phyloP scores from a whole-genome alignment of 495 filamentous ascomycete genomes.

The Hypoxylon lenormandii region DNA sequence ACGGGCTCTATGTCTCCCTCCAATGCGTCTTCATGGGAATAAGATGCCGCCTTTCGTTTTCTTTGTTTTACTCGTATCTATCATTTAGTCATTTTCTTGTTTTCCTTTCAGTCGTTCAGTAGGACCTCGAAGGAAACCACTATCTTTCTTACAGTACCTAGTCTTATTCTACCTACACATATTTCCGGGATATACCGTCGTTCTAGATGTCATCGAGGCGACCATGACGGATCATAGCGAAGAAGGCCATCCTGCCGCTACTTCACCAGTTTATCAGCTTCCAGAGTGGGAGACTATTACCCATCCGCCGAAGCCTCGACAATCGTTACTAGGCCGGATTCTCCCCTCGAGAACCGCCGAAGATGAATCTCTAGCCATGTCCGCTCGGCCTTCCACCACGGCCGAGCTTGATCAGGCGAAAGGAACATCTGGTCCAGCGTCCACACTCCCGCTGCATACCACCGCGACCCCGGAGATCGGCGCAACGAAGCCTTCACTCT shows the following conservation, averaged over 20 bases:
- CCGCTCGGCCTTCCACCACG: slow-evolving; percentile 18
- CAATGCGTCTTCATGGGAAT: slow-evolving; percentile 18
- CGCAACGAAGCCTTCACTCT: slow-evolving; percentile 8
- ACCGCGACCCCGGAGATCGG: slow-evolving; percentile 5
- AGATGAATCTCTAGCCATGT: slow-evolving; percentile 18
- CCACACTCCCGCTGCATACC: slow-evolving; percentile 26
- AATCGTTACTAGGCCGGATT: slow-evolving; percentile 37
- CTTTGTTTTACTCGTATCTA: slow-evolving; percentile 7
- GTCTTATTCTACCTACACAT: not conserved
- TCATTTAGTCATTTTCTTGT: slow-evolving; percentile 12
- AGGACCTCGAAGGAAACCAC: not conserved
- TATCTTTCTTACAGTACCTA: not conserved
- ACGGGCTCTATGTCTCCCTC: slow-evolving; percentile 9
- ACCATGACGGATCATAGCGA: slow-evolving; percentile 31
- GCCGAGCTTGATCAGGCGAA: slow-evolving; percentile 18
- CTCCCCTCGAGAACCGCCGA: slow-evolving; percentile 10
- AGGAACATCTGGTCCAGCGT: slow-evolving; percentile 22
- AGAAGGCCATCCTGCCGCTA: slow-evolving; percentile 10
- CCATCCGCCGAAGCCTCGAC: slow-evolving; percentile 51
- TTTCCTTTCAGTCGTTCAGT: not conserved
- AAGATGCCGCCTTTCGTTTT: slow-evolving; percentile 36
- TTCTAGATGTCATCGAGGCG: slow-evolving; percentile 3
- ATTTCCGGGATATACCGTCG: not conserved
- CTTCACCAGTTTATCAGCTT: slow-evolving; percentile 44
- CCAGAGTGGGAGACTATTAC: slow-evolving; percentile 57